These are phyloP conservation scores for Beauveria australis DNA, from an alignment of 2,329 filamentous ascomycete genomes.

Conservation along the genomic window DNA sequence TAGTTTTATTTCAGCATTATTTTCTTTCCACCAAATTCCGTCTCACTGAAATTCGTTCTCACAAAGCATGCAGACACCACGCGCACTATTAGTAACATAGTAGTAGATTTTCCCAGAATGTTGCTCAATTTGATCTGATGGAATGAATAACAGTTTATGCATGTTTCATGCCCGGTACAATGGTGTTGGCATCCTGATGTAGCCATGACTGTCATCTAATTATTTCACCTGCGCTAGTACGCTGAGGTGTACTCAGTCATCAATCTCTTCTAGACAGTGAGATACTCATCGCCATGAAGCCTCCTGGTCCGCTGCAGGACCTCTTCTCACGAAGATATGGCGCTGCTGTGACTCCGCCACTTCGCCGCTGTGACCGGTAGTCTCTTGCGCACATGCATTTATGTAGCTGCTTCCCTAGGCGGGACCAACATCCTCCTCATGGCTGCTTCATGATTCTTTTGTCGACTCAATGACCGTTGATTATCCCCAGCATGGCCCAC, in stretches of 20 bases:
- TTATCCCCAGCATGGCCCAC: no score
- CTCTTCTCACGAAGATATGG: neutral
- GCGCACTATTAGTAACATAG: conserved; percentile 6
- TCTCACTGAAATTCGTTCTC: neutral
- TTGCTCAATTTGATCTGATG: neutral
- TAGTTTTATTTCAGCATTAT: neutral
- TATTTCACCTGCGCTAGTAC: no score
- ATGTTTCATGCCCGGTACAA: neutral
- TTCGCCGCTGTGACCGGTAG: conserved; percentile 12
- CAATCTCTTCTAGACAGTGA: neutral
- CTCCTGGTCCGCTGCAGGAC: neutral
- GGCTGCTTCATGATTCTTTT: neutral
- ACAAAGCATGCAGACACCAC: neutral
- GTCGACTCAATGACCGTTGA: neutral
- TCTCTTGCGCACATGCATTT: conserved; percentile 13
- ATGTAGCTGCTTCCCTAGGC: neutral
- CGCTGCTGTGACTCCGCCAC: neutral
- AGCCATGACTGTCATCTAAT: no score
- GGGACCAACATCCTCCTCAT: neutral
- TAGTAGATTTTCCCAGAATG: neutral
- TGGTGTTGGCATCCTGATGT: no score
- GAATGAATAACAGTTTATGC: neutral
- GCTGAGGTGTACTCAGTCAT: neutral
- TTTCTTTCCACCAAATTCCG: no score
- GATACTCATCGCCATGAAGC: conserved; percentile 3